phyloP scores from a whole-genome alignment of 768 basidiomycete genomes.

The Lentinula edodes region DNA sequence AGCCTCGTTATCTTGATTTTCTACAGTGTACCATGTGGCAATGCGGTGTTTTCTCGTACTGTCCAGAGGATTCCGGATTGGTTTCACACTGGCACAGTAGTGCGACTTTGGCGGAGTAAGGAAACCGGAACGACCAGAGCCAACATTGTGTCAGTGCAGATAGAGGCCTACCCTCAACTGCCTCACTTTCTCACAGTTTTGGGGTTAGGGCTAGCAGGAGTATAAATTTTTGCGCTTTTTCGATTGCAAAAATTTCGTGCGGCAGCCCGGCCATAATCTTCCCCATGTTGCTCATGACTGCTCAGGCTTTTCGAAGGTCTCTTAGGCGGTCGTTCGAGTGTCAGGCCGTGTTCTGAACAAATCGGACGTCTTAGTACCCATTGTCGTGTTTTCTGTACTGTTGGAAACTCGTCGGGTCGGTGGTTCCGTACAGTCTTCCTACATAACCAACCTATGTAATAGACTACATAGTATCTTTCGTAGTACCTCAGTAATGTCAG shows the following conservation, averaged over 20 bases:
- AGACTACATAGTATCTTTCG: no score
- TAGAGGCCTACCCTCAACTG: not conserved
- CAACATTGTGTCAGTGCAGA: not conserved
- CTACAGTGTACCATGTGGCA: not conserved
- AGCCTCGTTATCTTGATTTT: not conserved
- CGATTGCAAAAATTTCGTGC: slow-evolving; percentile 45
- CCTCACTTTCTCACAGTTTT: not conserved
- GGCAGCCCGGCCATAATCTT: slow-evolving; percentile 71
- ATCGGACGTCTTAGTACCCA: slow-evolving; percentile 83
- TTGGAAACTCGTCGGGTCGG: slow-evolving; percentile 70
- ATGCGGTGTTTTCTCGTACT: not conserved
- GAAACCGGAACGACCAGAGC: not conserved
- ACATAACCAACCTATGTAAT: not conserved
- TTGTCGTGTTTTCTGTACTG: slow-evolving; percentile 39
- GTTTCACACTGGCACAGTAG: not conserved
- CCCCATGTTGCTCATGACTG: slow-evolving; percentile 90
- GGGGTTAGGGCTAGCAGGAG: not conserved
- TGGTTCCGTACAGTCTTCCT: slow-evolving; percentile 47
- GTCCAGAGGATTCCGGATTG: not conserved
- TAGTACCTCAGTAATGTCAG: no score
- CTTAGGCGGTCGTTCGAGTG: slow-evolving; percentile 80
- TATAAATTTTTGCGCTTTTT: slow-evolving; percentile 6
- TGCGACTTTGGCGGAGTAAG: not conserved
- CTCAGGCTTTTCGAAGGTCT: slow-evolving; percentile 26
- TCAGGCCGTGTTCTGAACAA: slow-evolving; percentile 75